Conservation (phyloP, 1,284 basidiomycete species). For the Puccinia triticina region DNA sequence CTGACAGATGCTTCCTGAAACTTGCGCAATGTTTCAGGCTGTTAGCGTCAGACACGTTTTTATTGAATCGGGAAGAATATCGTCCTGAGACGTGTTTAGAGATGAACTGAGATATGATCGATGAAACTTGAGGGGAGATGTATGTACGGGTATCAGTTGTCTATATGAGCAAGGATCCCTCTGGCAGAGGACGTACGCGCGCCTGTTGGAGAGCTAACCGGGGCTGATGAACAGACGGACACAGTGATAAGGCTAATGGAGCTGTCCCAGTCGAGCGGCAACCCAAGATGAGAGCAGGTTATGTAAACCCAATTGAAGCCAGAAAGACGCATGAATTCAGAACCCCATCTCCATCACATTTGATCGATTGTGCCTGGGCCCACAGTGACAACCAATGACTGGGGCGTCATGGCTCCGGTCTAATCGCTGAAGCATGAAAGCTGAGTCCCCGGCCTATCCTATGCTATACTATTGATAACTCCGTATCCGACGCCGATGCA, state of each 20-base stretch:
- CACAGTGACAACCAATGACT: not conserved
- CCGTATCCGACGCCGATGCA: conserved; percentile 2
- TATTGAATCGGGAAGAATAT: not conserved
- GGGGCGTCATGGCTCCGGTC: not conserved
- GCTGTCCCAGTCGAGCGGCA: not conserved
- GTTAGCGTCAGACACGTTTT: conserved; percentile 10
- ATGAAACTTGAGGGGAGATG: not conserved
- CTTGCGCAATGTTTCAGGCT: conserved; percentile 4
- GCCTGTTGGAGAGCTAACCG: not conserved
- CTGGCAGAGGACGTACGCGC: not conserved
- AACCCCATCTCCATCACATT: not conserved
- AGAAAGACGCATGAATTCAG: not conserved
- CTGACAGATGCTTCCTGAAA: not conserved
- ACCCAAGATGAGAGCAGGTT: not conserved
- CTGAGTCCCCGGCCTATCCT: not conserved
- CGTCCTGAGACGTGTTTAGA: conserved; percentile 29
- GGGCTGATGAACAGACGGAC: not conserved
- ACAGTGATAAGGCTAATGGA: not conserved
- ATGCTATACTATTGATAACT: not conserved
- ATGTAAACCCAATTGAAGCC: not conserved
- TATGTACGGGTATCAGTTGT: conserved; percentile 2
- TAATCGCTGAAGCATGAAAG: conserved; percentile 2
- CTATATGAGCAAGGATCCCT: not conserved
- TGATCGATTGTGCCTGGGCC: not conserved
- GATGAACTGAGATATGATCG: not conserved